Evolutionary conservation across 345 rosid species (phyloP).

Genomic region (Populus nigra): DNA sequence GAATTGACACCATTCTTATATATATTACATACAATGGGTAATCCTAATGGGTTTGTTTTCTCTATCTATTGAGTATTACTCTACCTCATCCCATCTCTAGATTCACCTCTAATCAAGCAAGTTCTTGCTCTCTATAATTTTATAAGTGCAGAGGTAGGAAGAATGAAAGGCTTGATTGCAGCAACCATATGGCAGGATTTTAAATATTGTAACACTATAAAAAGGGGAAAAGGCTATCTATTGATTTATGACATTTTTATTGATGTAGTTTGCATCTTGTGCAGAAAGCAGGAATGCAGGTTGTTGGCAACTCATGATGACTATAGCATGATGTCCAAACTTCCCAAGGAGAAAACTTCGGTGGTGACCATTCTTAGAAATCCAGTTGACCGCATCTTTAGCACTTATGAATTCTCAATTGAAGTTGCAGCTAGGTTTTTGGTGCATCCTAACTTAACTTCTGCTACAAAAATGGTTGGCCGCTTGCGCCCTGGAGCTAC

Average conservation of each 20-base stretch:
- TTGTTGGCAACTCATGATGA: constrained; percentile 93
- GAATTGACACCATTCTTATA: not conserved
- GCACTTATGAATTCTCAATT: constrained; percentile 88
- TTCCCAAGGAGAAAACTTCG: constrained; percentile 77
- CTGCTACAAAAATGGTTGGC: constrained; percentile 61
- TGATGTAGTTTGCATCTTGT: constrained; percentile 21
- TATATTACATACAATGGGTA: not conserved
- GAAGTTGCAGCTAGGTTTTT: constrained; percentile 97
- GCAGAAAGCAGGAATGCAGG: constrained; percentile 74
- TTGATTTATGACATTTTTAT: constrained; percentile 2
- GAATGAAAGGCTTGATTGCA: not conserved
- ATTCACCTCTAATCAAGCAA: not conserved
- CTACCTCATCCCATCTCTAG: not conserved
- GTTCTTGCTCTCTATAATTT: not conserved
- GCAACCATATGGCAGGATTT: not conserved
- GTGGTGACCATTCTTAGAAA: constrained; percentile 87
- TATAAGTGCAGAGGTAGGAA: not conserved
- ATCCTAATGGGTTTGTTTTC: not conserved
- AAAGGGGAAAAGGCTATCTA: not conserved
- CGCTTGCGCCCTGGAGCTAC: constrained; percentile 55
- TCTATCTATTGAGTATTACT: not conserved
- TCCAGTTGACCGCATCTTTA: constrained; percentile 83
- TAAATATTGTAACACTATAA: not conserved
- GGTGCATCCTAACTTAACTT: constrained; percentile 90
- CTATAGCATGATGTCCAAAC: constrained; percentile 84